Conservation (phyloP, 176 grass and related monocot species). For the Zizania latifolia region DNA sequence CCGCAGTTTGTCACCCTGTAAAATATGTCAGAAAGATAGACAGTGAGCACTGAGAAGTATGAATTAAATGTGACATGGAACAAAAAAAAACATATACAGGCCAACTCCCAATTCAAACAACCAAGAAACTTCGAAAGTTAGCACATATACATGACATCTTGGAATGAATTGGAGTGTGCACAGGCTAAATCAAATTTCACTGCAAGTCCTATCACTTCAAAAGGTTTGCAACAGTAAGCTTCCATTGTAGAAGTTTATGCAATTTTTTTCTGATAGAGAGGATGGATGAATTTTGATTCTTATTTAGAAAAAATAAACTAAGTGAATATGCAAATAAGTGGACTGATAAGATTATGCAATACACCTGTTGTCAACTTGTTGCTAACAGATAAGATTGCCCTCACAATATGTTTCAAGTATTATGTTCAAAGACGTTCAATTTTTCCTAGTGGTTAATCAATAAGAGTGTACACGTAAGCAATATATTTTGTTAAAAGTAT, state of each 20-base stretch:
- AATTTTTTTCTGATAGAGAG: not conserved
- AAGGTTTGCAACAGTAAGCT: too few relatives aligned
- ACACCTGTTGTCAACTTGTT: not conserved
- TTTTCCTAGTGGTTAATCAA: not conserved
- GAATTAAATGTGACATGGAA: not conserved
- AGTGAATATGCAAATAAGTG: not conserved
- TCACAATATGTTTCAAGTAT: not conserved
- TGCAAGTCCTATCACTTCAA: too few relatives aligned
- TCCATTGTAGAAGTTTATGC: not conserved
- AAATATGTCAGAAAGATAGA: not conserved
- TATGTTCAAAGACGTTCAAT: not conserved
- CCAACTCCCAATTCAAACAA: too few relatives aligned
- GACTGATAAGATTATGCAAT: not conserved
- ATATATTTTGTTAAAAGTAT: not conserved
- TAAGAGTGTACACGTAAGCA: not conserved
- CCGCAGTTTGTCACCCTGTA: slow-evolving; percentile 75
- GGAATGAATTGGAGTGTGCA: too few relatives aligned
- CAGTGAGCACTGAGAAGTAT: not conserved
- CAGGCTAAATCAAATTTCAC: too few relatives aligned
- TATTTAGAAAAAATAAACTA: too few relatives aligned
- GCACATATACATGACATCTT: too few relatives aligned
- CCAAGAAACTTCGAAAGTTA: too few relatives aligned
- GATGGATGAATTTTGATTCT: too few relatives aligned
- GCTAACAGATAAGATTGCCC: not conserved
- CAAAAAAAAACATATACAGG: slow-evolving; percentile 1